Evolutionary conservation across 805 yeast genomes (phyloP), one percentile per base, ranked within the genome.

Genomic region (Saccharomyces eubayanus): DNA sequence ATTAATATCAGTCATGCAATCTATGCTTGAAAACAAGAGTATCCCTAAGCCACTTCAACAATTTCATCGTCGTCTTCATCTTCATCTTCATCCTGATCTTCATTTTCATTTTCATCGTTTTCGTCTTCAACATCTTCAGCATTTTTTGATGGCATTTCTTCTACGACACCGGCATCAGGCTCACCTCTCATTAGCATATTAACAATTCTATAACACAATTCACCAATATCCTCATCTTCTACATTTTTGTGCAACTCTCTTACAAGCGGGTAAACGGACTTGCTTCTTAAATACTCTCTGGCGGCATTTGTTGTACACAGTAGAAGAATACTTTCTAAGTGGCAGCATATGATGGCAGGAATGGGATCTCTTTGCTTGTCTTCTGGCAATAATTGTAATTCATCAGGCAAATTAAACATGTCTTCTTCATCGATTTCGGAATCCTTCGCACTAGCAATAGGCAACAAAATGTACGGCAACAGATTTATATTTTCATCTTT

Each of bases 151-250:
- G 74, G 71, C 54, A 76, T 54, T 53, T 81, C 83, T 50, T 79
- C 81, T 20, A 74, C 73, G 45, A 72, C 77, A 57, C 67, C 73
- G 2, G 62, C 67, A 30, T 70, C 71, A 36, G 81, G 78, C 64
- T 91, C 97, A 64, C 92, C 97, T 75, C 97, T 82, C 94, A 87
- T 87, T 58, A 92, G 76, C 83, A 89, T 80, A 67, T 92, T 92
- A 24, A 91, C 99, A 45, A 87, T 70, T 66, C 94, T 79, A 61
- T 89, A 96, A 72, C 94, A 85, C 47, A 87, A 71, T 47, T 87
- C 95, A 47, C 75, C 75, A 24, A 89, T 77, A 20, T 71, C 74
- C 28, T 75, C 78, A 51, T 78, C 69, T 24, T 72, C 70, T 5
- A 71, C 64, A 49, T 71, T 80, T 63, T 85, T 84, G 64, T 91